Base-by-base conservation (phyloP, 306 rosid genomes). In the Acacia melanoxylon region DNA sequence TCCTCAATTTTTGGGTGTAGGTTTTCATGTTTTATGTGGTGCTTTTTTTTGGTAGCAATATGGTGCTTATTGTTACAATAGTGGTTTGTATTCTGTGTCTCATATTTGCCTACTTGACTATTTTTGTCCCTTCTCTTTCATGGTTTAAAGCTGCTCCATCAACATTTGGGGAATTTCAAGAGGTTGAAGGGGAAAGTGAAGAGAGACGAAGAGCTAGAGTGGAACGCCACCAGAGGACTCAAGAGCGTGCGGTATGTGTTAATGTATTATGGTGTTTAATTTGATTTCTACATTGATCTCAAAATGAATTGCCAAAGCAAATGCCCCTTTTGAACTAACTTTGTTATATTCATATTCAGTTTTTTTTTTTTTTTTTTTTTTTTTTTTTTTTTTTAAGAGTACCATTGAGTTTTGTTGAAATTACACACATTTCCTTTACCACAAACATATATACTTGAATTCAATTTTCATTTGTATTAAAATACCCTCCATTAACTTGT, bases 201-300 rank as follows among this genome's bases (percentile, higher is more conserved):
- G 99, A 96, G 70, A 92, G 98, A 83, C 91, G 94, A 83, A 90
- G 90, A 88, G 98, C 98, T 35, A 91, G 98, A 83, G 77, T 96
- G 83, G 99, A 96, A 82, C 98, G 99, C 78, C 94, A 96, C 68
- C 96, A 92, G 80, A 90, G 98, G 88, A 35, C 98, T 80, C 87
- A 88, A 48, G 92, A 94, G 86, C 97, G 99, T 62, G 93, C 90
- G 87, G 99, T 96, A 91, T 89, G 91, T 81, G 78, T 72, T 75
- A 29, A 63, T 52, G 24, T 78, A 59, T 80, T 63, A 72, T 79
- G 83, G 27, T 75, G 33, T 51, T 77, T 31, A 62, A 35, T 77
- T 68, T 84, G 25, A 51, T 67, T 74, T 41, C 77, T 80, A 69
- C 65, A 68, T 75, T 68, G 42, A 52, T 76, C 41, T 56, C 75